A percentile compares a stretch with the other conserved stretches of the same genome.
phyloP scores from a whole-genome alignment of 176 grass and related monocot species.

The Oryza punctata region DNA sequence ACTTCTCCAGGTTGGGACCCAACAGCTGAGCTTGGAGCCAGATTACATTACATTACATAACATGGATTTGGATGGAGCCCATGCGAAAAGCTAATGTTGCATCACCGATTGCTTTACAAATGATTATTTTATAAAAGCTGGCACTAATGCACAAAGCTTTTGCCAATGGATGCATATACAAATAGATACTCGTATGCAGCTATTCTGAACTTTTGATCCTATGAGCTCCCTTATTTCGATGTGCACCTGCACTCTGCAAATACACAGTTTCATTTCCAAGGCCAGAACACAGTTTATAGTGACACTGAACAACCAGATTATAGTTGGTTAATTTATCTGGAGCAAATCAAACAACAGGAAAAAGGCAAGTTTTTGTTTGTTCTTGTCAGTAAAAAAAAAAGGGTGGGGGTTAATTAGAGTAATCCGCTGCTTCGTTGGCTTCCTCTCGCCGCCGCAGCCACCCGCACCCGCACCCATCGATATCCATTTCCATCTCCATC shows the following conservation, averaged over 20 bases:
- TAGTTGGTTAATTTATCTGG: too few species aligned
- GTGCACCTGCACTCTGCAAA: not conserved
- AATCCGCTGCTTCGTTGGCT: conserved; percentile 20
- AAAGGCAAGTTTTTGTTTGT: not conserved
- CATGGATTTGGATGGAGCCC: too few species aligned
- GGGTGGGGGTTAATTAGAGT: too few species aligned
- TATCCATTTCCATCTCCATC: not conserved
- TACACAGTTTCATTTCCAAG: not conserved
- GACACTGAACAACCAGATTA: too few species aligned
- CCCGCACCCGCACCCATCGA: conserved; percentile 1
- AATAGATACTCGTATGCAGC: not conserved
- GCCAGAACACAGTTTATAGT: not conserved
- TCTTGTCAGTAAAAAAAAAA: not conserved
- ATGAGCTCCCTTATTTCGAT: not conserved
- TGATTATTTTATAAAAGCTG: not conserved
- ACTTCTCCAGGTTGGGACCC: too few species aligned
- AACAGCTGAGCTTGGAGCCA: too few species aligned
- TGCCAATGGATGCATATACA: not conserved
- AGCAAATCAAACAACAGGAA: not conserved
- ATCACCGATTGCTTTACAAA: not conserved
- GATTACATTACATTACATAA: too few species aligned
- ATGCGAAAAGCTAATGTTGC: too few species aligned
- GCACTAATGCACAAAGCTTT: not conserved
- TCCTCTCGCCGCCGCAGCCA: conserved; percentile 17
- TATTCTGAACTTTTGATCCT: not conserved